Conservation (phyloP, 352 stramenopile species). For the Phytophthora cajani region DNA sequence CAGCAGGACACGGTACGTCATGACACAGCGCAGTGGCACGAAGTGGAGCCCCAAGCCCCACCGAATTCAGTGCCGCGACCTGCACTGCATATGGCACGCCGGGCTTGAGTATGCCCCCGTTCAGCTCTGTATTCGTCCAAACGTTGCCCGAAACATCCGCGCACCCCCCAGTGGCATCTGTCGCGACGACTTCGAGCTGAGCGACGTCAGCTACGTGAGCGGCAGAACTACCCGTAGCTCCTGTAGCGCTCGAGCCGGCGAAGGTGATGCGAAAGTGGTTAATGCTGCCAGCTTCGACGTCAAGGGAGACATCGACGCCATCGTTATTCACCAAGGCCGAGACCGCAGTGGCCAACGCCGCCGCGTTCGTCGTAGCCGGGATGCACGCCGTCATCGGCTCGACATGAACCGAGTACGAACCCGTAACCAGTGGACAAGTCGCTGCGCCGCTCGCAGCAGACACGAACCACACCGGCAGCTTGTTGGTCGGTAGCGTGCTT, state of each 20-base stretch:
- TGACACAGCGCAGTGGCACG: slow-evolving; percentile 55
- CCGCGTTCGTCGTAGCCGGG: slow-evolving; percentile 34
- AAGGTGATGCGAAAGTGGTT: slow-evolving; percentile 91
- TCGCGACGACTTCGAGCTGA: slow-evolving; percentile 54
- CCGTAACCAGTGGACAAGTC: slow-evolving; percentile 45
- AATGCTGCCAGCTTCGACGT: slow-evolving; percentile 47
- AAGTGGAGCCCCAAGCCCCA: slow-evolving; percentile 73
- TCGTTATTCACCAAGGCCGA: slow-evolving; percentile 58
- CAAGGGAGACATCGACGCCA: slow-evolving; percentile 52
- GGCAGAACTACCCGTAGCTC: slow-evolving; percentile 21
- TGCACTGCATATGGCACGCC: slow-evolving; percentile 91
- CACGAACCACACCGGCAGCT: slow-evolving; percentile 48
- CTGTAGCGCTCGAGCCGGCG: slow-evolving; percentile 69
- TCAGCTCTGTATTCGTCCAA: slow-evolving; percentile 75
- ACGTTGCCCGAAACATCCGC: slow-evolving; percentile 55
- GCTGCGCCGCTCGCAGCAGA: slow-evolving; percentile 10
- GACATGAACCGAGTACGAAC: slow-evolving; percentile 57
- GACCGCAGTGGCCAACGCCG: slow-evolving; percentile 41
- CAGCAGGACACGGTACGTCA: slow-evolving; percentile 59
- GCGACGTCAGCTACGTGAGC: slow-evolving; percentile 38
- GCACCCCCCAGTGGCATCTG: slow-evolving; percentile 68
- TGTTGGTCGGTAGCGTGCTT: slow-evolving; percentile 36
- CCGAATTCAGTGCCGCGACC: slow-evolving; percentile 88
- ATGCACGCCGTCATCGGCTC: slow-evolving; percentile 64
- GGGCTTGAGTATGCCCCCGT: slow-evolving; percentile 78